phyloP scores from a whole-genome alignment of 2,329 filamentous ascomycete species.

The Orbilia quercus region DNA sequence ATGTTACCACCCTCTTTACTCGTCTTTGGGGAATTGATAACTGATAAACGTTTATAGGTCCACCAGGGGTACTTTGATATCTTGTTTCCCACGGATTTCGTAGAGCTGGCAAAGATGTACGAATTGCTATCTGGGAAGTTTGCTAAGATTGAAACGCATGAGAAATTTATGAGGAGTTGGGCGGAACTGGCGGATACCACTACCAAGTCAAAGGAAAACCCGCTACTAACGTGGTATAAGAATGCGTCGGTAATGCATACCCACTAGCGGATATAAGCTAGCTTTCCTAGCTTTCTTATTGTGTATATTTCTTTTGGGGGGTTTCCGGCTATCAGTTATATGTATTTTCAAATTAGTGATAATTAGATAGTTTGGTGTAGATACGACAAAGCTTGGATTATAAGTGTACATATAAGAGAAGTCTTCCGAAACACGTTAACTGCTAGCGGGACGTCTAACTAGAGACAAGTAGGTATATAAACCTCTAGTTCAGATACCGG shows the following conservation, averaged over 20 bases:
- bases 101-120: conserved; percentile 84
- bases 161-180: conserved; percentile 90
- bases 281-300: neutral
- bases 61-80: conserved; percentile 99
- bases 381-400: neutral
- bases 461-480: too few relatives aligned
- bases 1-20: conserved; percentile 63
- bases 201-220: conserved; percentile 91
- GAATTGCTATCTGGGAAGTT: conserved; percentile 91
- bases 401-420: too few relatives aligned
- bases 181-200: conserved; percentile 89
- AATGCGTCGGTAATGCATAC: conserved; percentile 95
- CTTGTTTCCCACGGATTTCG: conserved; percentile 95
- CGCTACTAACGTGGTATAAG: conserved; percentile 89
- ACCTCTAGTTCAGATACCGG: too few relatives aligned
- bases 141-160: conserved; percentile 84
- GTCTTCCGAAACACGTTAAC: too few relatives aligned
- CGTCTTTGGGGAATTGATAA: neutral
- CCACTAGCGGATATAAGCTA: conserved; percentile 67
- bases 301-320: neutral
- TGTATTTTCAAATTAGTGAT: neutral
- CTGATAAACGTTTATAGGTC: conserved; percentile 69
- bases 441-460: too few relatives aligned
- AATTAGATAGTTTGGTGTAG: neutral
- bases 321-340: too few relatives aligned